A percentile compares a stretch with the other conserved stretches of the same genome.
Evolutionary conservation across 1,284 basidiomycete species (phyloP).

Genomic region (Crepidotus sp.): DNA sequence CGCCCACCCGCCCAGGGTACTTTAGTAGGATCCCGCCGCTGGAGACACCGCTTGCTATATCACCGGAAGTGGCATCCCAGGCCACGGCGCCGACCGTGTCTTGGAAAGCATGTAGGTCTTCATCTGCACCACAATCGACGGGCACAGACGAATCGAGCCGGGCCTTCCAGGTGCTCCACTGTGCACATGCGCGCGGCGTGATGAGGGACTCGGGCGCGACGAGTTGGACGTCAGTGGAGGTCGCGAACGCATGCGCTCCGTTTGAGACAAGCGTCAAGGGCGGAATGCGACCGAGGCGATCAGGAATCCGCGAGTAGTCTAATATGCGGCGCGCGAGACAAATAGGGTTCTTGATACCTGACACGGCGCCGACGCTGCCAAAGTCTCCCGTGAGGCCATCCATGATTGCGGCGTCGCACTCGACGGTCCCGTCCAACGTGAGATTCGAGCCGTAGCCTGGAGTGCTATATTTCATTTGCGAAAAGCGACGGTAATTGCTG

Average conservation of each 20-base stretch:
- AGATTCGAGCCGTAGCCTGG: slow-evolving; percentile 69
- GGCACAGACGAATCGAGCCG: slow-evolving; percentile 24
- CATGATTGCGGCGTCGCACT: slow-evolving; percentile 75
- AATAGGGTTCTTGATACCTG: slow-evolving; percentile 67
- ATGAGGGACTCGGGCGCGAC: slow-evolving; percentile 40
- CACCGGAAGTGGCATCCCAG: slow-evolving; percentile 32
- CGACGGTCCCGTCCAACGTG: slow-evolving; percentile 56
- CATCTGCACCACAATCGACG: not conserved
- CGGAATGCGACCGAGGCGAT: slow-evolving; percentile 53
- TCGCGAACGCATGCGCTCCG: slow-evolving; percentile 48
- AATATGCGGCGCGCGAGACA: slow-evolving; percentile 46
- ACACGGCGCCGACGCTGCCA: slow-evolving; percentile 62
- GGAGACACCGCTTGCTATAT: slow-evolving; percentile 63
- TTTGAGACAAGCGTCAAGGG: slow-evolving; percentile 43
- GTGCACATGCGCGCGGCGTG: slow-evolving; percentile 36
- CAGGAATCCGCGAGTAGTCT: slow-evolving; percentile 38
- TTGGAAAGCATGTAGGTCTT: slow-evolving; percentile 34
- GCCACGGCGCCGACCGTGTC: slow-evolving; percentile 72
- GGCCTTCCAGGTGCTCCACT: slow-evolving; percentile 55
- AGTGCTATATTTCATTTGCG: not conserved
- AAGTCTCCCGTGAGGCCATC: slow-evolving; percentile 42
- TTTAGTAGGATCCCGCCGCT: slow-evolving; percentile 73
- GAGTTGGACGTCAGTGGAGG: slow-evolving; percentile 23
- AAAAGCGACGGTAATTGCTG: not conserved
- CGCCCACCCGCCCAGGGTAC: slow-evolving; percentile 58